phyloP scores from a whole-genome alignment of 106 monocot genomes.

The Dioscorea dumetorum region DNA sequence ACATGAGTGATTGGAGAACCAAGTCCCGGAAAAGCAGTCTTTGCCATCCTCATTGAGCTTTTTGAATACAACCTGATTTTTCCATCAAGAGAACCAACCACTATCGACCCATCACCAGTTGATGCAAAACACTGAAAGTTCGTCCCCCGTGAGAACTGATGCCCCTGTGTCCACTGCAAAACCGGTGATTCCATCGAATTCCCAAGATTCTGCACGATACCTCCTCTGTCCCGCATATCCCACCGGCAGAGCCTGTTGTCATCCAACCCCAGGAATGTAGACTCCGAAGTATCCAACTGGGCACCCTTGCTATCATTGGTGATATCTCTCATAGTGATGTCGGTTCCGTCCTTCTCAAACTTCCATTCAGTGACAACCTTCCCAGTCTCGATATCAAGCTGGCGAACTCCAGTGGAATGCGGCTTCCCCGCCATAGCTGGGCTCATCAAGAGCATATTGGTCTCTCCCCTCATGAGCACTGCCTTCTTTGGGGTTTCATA shows the following conservation, averaged over 20 bases:
- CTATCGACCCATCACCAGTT: conserved; percentile 85
- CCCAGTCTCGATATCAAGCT: conserved; percentile 83
- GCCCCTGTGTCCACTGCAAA: conserved; percentile 86
- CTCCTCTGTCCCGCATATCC: conserved; percentile 81
- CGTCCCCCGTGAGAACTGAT: conserved; percentile 81
- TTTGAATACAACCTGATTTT: conserved; percentile 82
- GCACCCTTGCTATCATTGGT: conserved; percentile 81
- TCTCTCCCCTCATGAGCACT: conserved; percentile 74
- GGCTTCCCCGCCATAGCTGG: conserved; percentile 45
- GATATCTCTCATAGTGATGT: conserved; percentile 78
- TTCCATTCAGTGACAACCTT: conserved; percentile 80
- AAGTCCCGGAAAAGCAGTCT: conserved; percentile 84
- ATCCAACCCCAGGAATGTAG: conserved; percentile 83
- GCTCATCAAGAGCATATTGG: conserved; percentile 90
- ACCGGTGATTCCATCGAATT: conserved; percentile 45
- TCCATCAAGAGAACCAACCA: conserved; percentile 85
- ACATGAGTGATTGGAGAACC: conserved; percentile 80
- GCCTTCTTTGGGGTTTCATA: conserved; percentile 70
- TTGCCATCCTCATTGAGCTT: conserved; percentile 94
- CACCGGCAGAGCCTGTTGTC: conserved; percentile 80
- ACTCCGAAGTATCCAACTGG: conserved; percentile 73
- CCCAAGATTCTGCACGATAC: conserved; percentile 67
- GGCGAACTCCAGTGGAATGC: conserved; percentile 60
- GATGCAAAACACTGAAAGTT: conserved; percentile 93
- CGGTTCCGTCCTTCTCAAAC: conserved; percentile 83